Base-by-base conservation (phyloP, 352 stramenopile genomes). In the Globisporangium nagaii region DNA sequence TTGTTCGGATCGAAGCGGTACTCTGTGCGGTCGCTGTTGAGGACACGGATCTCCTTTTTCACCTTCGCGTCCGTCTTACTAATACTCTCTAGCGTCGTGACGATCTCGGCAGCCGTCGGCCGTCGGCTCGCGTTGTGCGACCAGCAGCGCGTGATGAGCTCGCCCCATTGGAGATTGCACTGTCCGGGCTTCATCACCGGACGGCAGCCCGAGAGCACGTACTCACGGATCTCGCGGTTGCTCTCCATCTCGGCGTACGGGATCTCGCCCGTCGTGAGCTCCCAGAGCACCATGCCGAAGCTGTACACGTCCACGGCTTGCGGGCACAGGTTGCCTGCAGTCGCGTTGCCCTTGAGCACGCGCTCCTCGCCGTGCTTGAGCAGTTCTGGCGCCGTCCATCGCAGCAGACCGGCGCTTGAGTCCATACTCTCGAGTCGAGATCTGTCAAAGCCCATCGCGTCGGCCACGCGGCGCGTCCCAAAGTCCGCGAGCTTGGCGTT, bases 401-500 rank as follows among this genome's bases (percentile, higher is more conserved):
- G 78, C 51, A 90, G 64, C 51, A 92, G 55, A 15, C 68, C 69
- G 12, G 77, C 73, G 43, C 71, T 72, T 35, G 70, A 58, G 47
- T 89, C 77, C 42, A 88, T 78, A 47, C 65, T 80, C 39, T 73
- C 67, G 56, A 86, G 63, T 30, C 79, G 71, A 61, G 66, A 79
- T 20, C 74, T 71, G 67, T 89, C 71, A 57, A 88, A 84, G 44
- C 81, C 78, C 40, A 95, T 79, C 19, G 82, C 81, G 44, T 93
- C 82, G 11, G 83, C 81, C 35, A 95, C 83, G 13, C 79, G 74
- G 25, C 79, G 68, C 45, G 83, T 95, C 37, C 84, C 84, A 65
- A 93, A 95, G 65, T 95, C 84, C 41, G 82, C 84, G 28, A 95
- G 71, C 56, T 95, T 95, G 60, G 84, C 84, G 55, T 93, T 95